Evolutionary conservation across 2,329 filamentous ascomycete species (phyloP).

Genomic region (Sarocladium kiliense): DNA sequence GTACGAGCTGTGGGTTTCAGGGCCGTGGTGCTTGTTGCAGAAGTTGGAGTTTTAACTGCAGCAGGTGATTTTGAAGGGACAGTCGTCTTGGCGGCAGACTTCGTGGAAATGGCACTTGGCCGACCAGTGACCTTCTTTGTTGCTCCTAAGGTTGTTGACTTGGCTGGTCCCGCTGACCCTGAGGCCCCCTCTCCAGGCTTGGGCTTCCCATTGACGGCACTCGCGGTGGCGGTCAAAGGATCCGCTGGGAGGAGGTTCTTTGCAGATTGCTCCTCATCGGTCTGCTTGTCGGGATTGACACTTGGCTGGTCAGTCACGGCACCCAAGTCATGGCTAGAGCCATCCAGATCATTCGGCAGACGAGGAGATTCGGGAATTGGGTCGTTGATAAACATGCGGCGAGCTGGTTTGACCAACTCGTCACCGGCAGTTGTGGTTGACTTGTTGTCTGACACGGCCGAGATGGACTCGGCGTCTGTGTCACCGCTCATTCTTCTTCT

Average conservation of each 20-base stretch:
- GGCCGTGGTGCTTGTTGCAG: slow-evolving; percentile 18
- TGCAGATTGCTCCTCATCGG: slow-evolving; percentile 31
- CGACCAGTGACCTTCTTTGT: slow-evolving; percentile 17
- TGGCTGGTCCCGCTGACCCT: not conserved
- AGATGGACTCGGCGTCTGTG: slow-evolving; percentile 26
- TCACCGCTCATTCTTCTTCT: slow-evolving; percentile 30
- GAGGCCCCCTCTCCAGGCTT: not conserved
- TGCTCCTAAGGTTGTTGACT: not conserved
- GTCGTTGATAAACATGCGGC: slow-evolving; percentile 27
- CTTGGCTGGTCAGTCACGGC: slow-evolving; percentile 28
- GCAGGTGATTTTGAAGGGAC: slow-evolving; percentile 15
- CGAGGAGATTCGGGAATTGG: slow-evolving; percentile 38
- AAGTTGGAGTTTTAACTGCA: slow-evolving; percentile 17
- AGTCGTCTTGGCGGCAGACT: slow-evolving; percentile 14
- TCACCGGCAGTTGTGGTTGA: slow-evolving; percentile 21
- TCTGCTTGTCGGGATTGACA: slow-evolving; percentile 34
- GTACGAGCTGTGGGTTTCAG: slow-evolving; percentile 25
- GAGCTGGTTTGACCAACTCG: slow-evolving; percentile 14
- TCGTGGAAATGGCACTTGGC: slow-evolving; percentile 19
- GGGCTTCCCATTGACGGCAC: slow-evolving; percentile 17
- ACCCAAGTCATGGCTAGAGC: slow-evolving; percentile 15
- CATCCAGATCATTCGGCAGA: slow-evolving; percentile 17
- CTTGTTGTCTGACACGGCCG: slow-evolving; percentile 32
- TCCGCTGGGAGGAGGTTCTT: slow-evolving; percentile 25
- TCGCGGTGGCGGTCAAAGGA: slow-evolving; percentile 15